Base-by-base conservation (phyloP, 2,329 filamentous ascomycete species). In the Epichloe sylvatica region DNA sequence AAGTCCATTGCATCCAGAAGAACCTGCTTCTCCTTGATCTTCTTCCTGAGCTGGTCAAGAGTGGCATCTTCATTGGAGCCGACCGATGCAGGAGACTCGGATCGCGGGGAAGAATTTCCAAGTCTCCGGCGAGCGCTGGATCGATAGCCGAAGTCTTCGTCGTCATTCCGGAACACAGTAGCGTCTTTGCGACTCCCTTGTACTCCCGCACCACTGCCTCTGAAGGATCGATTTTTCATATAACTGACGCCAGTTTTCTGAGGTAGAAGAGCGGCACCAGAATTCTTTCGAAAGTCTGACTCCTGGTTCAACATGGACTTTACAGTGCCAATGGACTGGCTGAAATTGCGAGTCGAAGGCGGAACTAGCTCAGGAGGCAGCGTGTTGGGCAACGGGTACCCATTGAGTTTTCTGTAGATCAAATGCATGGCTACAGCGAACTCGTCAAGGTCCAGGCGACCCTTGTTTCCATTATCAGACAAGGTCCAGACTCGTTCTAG, bases 371-470 rank as follows among this genome's bases (percentile, higher is more conserved):
- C 92, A 0, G 92, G 81, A 8, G 92, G 92, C 11, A 98, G 75
- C 42, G 84, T 83, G 60, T 82, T 86, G 15, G 92, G 92, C 34
- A 97, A 76, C 1, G 91, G 90, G 61, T 97, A 97, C 36, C 91
- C 91, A 60, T 98, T 97, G 48, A 98, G 76, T 64, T 94, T 95
- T 59, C 92, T 80, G 70, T 98, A 98, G 60, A 98, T 98, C 68
- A 98, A 72, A 75, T 98, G 92, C 92, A 98, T 98, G 9, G 90
- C 89, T 47, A 98, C 91, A 8, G 92, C 90, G 62, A 98, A 98
- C 62, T 98, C 92, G 63, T 98, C 92, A 60, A 97, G 79, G 60
- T 98, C 90, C 33, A 98, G 76, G 50, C 90, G 84, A 17, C 92
- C 92, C 65, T 92, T 92, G 67, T 98, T 96, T 55, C 90, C 84